These are phyloP conservation scores for Hypoxylon subgilvum DNA, from an alignment of 495 filamentous ascomycete genomes.

Conservation along the genomic window DNA sequence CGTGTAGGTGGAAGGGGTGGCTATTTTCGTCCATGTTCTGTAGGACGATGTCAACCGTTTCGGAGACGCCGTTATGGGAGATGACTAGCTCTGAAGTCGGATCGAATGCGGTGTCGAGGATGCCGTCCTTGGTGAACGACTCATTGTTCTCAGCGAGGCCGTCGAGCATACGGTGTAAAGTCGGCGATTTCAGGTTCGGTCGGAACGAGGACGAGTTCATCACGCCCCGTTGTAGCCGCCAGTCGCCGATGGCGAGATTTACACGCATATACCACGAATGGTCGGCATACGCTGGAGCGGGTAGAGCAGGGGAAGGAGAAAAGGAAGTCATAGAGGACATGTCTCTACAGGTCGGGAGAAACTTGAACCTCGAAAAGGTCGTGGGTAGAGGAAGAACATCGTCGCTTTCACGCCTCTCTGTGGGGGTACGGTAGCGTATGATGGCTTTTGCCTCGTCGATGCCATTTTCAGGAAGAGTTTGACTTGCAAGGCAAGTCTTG, in stretches of 20 bases:
- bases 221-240: slow-evolving; percentile 60
- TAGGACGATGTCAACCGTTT: slow-evolving; percentile 67
- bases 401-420: slow-evolving; percentile 6
- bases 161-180: slow-evolving; percentile 51
- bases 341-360: slow-evolving; percentile 49
- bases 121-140: slow-evolving; percentile 53
- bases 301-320: slow-evolving; percentile 45
- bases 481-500: slow-evolving; percentile 59
- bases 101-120: slow-evolving; percentile 60
- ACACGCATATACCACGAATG: slow-evolving; percentile 56
- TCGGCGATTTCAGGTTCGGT: slow-evolving; percentile 49
- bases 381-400: slow-evolving; percentile 39
- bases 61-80: slow-evolving; percentile 43
- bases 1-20: slow-evolving; percentile 73
- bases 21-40: slow-evolving; percentile 68
- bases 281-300: slow-evolving; percentile 50
- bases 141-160: slow-evolving; percentile 56
- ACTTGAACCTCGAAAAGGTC: slow-evolving; percentile 47
- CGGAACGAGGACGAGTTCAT: slow-evolving; percentile 62
- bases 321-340: slow-evolving; percentile 48
- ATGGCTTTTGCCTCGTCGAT: slow-evolving; percentile 62
- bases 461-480: slow-evolving; percentile 49
- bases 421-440: slow-evolving; percentile 49
- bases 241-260: slow-evolving; percentile 63
- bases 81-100: slow-evolving; percentile 53